These are phyloP conservation scores for Colletotrichum caudatum DNA, from an alignment of 2,329 filamentous ascomycete species.

Conservation along the genomic window DNA sequence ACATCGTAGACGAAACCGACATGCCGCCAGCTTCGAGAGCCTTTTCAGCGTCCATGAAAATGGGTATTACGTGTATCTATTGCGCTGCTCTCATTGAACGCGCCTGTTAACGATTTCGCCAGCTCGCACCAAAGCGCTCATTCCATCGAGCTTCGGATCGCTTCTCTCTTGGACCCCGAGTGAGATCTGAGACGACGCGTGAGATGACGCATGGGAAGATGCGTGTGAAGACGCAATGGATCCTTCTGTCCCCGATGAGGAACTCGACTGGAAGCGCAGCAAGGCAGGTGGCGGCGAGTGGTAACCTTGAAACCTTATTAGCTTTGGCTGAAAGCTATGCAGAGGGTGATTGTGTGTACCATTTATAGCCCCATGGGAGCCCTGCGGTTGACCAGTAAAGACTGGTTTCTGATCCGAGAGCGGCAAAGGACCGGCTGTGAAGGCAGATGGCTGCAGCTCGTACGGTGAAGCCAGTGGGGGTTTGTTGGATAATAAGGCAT, in stretches of 20 bases:
- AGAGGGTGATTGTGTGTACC: conserved; percentile 24
- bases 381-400: conserved; percentile 2
- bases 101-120: conserved; percentile 69
- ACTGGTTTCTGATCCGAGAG: conserved; percentile 40
- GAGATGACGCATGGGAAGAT: conserved; percentile 33
- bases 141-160: conserved; percentile 61
- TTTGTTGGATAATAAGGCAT: conserved; percentile 63
- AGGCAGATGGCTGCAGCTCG: conserved; percentile 36
- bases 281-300: conserved; percentile 35
- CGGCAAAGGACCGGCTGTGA: conserved; percentile 31
- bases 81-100: conserved; percentile 18
- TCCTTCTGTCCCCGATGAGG: conserved; percentile 35
- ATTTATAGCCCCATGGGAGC: conserved; percentile 13
- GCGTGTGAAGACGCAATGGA: conserved; percentile 36
- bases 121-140: conserved; percentile 69
- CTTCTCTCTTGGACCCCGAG: conserved; percentile 37
- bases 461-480: conserved; percentile 44
- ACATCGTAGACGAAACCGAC: not conserved
- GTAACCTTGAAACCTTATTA: conserved; percentile 39
- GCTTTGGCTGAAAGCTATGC: conserved; percentile 22
- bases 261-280: conserved; percentile 37
- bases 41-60: not conserved
- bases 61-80: too few relatives aligned
- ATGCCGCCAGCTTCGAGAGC: not conserved
- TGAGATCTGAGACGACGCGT: conserved; percentile 35